A percentile compares a stretch with the other conserved stretches of the same genome.
phyloP scores from a whole-genome alignment of 345 rosid genomes.

The Geranium brycei region DNA sequence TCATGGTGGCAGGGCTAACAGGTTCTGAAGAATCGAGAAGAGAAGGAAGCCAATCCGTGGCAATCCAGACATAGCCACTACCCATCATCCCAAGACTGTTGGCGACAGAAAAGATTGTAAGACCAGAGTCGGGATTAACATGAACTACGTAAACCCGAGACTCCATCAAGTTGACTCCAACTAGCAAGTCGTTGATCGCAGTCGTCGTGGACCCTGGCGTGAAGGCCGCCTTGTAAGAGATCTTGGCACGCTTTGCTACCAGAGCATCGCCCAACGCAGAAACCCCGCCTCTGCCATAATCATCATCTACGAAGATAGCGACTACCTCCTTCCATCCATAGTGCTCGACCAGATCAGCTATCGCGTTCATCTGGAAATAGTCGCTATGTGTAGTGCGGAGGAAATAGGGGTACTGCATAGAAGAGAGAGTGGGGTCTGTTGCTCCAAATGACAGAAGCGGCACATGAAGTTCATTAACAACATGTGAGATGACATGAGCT shows the following conservation, averaged over 20 bases:
- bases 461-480: conserved; percentile 50
- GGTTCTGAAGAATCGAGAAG: conserved; percentile 48
- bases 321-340: conserved; percentile 71
- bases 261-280: conserved; percentile 66
- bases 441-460: conserved; percentile 66
- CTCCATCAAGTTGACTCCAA: conserved; percentile 52
- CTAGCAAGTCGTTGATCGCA: conserved; percentile 40
- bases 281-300: conserved; percentile 75
- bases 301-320: conserved; percentile 80
- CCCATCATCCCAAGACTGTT: conserved; percentile 57
- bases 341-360: conserved; percentile 52
- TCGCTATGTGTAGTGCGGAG: conserved; percentile 48
- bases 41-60: conserved; percentile 94
- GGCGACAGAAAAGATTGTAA: conserved; percentile 51
- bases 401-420: conserved; percentile 56
- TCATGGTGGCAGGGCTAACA: conserved; percentile 26
- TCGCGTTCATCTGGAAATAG: conserved; percentile 71
- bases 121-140: conserved; percentile 78
- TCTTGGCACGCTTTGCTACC: conserved; percentile 55
- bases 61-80: conserved; percentile 78
- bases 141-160: conserved; percentile 85
- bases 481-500: conserved; percentile 73
- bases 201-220: conserved; percentile 36
- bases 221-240: conserved; percentile 64
- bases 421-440: conserved; percentile 51